Evolutionary conservation across 1,139 yeast species (phyloP).

Genomic region (Diutina pseudorugosa): DNA sequence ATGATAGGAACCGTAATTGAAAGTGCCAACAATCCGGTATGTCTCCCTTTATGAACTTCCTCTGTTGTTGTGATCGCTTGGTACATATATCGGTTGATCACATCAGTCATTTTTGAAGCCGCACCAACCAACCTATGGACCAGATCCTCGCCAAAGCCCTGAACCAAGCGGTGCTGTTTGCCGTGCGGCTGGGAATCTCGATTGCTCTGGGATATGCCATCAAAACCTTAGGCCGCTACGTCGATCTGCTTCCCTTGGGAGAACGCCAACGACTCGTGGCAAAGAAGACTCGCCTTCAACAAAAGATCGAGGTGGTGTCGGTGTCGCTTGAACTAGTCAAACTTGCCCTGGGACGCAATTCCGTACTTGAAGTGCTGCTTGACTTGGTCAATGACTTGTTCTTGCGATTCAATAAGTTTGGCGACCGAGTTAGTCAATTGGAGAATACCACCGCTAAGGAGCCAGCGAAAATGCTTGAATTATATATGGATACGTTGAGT

Average conservation of each 20-base stretch:
- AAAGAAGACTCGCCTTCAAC: constrained; percentile 35
- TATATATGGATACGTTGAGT: constrained; percentile 35
- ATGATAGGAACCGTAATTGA: too few relatives aligned
- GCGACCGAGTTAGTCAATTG: background rate
- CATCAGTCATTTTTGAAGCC: background rate
- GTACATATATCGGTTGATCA: too few relatives aligned
- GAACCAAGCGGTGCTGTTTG: constrained; percentile 70
- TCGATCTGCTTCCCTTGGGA: constrained; percentile 48
- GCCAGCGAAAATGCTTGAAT: constrained; percentile 36
- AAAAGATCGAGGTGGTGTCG: constrained; percentile 51
- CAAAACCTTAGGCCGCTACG: constrained; percentile 45
- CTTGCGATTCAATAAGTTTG: background rate
- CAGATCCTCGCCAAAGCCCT: constrained; percentile 42
- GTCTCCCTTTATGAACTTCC: too few relatives aligned
- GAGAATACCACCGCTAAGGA: constrained; percentile 21
- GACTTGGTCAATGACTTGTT: constrained; percentile 40
- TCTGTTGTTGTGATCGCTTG: too few relatives aligned
- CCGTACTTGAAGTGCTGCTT: constrained; percentile 47
- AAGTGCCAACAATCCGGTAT: too few relatives aligned
- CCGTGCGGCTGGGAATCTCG: constrained; percentile 66
- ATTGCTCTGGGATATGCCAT: constrained; percentile 69
- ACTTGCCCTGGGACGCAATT: constrained; percentile 56
- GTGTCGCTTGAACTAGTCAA: constrained; percentile 63
- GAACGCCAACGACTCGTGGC: constrained; percentile 35
- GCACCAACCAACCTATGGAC: constrained; percentile 10